Evolutionary conservation across 257 asterid genomes (phyloP).

Genomic region (Ilex asprella): DNA sequence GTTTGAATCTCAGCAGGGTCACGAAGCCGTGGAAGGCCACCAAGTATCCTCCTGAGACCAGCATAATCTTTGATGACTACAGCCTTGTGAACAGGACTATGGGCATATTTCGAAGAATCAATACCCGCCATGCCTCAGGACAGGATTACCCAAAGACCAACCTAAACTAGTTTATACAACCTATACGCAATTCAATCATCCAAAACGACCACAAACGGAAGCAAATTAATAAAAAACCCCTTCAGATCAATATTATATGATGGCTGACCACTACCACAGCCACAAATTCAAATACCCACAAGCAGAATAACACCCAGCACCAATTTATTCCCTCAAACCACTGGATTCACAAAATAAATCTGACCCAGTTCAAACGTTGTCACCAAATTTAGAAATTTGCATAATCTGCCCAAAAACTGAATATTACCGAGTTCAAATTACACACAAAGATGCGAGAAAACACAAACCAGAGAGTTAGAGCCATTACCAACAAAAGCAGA

Average conservation of each 20-base stretch:
- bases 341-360: slow-evolving; percentile 6
- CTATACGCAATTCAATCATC: slow-evolving; percentile 25
- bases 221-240: slow-evolving; percentile 4
- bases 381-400: slow-evolving; percentile 14
- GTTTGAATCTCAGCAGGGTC: slow-evolving; percentile 67
- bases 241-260: slow-evolving; percentile 9
- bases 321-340: slow-evolving; percentile 5
- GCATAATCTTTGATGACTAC: slow-evolving; percentile 73
- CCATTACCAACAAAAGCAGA: background rate
- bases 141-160: slow-evolving; percentile 5
- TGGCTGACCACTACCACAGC: background rate
- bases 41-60: slow-evolving; percentile 59
- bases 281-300: slow-evolving; percentile 9
- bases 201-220: slow-evolving; percentile 9
- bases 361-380: slow-evolving; percentile 7
- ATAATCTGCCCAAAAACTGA: slow-evolving; percentile 4
- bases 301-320: slow-evolving; percentile 4
- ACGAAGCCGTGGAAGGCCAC: slow-evolving; percentile 57
- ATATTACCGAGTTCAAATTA: slow-evolving; percentile 9
- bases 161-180: slow-evolving; percentile 13
- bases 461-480: slow-evolving; percentile 3
- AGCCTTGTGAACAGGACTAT: slow-evolving; percentile 85
- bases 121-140: slow-evolving; percentile 51
- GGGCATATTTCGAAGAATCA: slow-evolving; percentile 69
- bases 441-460: slow-evolving; percentile 4